phyloP scores from a whole-genome alignment of 331 rosid species.

The Quercus tomentella region DNA sequence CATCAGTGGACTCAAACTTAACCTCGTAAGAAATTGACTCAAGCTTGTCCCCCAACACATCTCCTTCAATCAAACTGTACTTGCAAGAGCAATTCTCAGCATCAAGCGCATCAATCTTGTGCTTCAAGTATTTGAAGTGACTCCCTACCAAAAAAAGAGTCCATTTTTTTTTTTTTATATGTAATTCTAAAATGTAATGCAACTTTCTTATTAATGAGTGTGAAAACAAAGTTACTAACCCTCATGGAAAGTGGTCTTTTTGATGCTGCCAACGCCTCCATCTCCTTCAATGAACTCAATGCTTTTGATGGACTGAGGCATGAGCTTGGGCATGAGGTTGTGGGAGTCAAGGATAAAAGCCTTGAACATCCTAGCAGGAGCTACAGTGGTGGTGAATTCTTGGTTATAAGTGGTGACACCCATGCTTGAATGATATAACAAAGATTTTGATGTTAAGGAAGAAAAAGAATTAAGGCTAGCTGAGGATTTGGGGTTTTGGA shows the following conservation, averaged over 20 bases:
- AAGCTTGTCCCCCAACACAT: conserved; percentile 17
- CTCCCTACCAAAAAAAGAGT: background rate
- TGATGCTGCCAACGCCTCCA: conserved; percentile 30
- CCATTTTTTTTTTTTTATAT: too few relatives aligned
- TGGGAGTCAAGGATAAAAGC: conserved; percentile 32
- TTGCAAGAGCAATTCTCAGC: conserved; percentile 16
- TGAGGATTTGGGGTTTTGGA: too few relatives aligned
- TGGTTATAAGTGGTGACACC: conserved; percentile 8
- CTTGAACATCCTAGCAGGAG: conserved; percentile 21
- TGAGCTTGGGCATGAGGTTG: conserved; percentile 30
- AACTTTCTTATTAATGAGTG: background rate
- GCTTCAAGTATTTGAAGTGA: conserved; percentile 24
- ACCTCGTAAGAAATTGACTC: conserved; percentile 14
- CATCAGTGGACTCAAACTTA: conserved; percentile 6
- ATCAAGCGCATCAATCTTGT: conserved; percentile 24
- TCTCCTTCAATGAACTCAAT: conserved; percentile 23
- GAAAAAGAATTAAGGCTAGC: too few relatives aligned
- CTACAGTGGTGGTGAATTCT: conserved; percentile 21
- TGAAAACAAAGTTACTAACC: background rate
- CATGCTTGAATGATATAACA: conserved; percentile 1
- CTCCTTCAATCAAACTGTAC: conserved; percentile 29
- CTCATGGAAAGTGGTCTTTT: conserved; percentile 22
- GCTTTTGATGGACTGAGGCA: conserved; percentile 29
- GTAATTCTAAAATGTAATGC: too few relatives aligned
- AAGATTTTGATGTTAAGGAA: too few relatives aligned